These are phyloP conservation scores for Coemansia sp. DNA, from an alignment of 371 early-diverging fungal genomes.

Conservation along the genomic window DNA sequence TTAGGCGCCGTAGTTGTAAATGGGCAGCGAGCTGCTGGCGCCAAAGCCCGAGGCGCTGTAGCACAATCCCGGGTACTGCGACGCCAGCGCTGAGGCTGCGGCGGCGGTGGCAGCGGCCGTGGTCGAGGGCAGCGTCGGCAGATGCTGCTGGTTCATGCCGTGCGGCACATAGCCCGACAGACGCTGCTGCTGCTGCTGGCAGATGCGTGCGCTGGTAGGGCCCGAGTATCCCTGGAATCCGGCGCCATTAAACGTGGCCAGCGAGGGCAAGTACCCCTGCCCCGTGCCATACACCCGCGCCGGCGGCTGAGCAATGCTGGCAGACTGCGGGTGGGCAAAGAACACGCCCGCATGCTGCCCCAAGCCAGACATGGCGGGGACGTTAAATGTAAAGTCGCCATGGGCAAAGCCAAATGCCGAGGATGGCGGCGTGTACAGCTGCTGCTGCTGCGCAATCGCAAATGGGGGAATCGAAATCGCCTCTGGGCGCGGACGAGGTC, in stretches of 20 bases:
- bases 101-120: constrained; percentile 11
- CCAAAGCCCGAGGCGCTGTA: constrained; percentile 13
- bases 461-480: constrained; percentile 73
- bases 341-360: constrained; percentile 9
- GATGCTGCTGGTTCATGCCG: constrained; percentile 15
- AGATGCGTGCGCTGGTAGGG: background rate
- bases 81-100: constrained; percentile 34
- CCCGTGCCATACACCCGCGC: constrained; percentile 4
- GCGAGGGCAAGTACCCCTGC: background rate
- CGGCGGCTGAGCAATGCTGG: constrained; percentile 1
- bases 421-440: constrained; percentile 67
- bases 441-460: constrained; percentile 76
- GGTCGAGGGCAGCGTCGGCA: constrained; percentile 4
- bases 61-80: constrained; percentile 44
- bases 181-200: background rate
- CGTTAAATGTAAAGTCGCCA: constrained; percentile 47
- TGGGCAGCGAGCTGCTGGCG: constrained; percentile 5
- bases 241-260: constrained; percentile 5
- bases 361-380: constrained; percentile 31
- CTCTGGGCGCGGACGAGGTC: constrained; percentile 32
- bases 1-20: constrained; percentile 20
- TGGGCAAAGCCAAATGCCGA: constrained; percentile 54
- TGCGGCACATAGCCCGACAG: constrained; percentile 3
- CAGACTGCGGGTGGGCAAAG: constrained; percentile 20
- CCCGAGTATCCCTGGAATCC: background rate